phyloP scores from a whole-genome alignment of 2,329 filamentous ascomycete genomes.

The Penicillium sp. region DNA sequence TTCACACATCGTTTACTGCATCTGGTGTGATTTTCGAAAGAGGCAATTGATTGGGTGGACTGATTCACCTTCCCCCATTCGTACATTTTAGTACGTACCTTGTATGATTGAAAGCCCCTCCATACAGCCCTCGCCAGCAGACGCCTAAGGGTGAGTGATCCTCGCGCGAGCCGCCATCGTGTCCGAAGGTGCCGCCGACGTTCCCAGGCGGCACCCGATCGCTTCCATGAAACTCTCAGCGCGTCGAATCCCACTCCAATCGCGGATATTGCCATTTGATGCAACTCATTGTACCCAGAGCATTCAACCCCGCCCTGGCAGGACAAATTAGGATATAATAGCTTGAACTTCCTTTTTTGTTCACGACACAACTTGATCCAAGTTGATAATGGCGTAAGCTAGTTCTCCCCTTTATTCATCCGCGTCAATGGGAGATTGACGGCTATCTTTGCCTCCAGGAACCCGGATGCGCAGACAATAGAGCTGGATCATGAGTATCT shows the following conservation, averaged over 20 bases:
- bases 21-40: neutral
- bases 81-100: constrained; percentile 31
- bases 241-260: constrained; percentile 19
- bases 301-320: constrained; percentile 20
- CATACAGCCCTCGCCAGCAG: constrained; percentile 27
- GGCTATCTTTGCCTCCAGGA: constrained; percentile 30
- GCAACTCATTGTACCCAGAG: constrained; percentile 13
- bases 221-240: constrained; percentile 25
- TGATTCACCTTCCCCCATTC: constrained; percentile 20
- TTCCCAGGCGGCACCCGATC: constrained; percentile 24
- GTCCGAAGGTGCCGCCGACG: constrained; percentile 22
- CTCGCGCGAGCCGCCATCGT: constrained; percentile 23
- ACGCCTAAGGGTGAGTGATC: constrained; percentile 24
- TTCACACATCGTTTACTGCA: constrained; percentile 6
- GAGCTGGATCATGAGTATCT: constrained; percentile 59
- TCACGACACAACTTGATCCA: constrained; percentile 8
- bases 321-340: constrained; percentile 14
- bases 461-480: constrained; percentile 47
- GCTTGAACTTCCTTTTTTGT: constrained; percentile 9
- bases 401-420: constrained; percentile 9
- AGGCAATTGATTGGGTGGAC: constrained; percentile 11
- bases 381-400: constrained; percentile 33
- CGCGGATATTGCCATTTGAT: constrained; percentile 13
- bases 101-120: constrained; percentile 25
- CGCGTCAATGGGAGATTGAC: constrained; percentile 27